Conservation (phyloP, 257 asterid genomes). For the Forsythia viridissima region DNA sequence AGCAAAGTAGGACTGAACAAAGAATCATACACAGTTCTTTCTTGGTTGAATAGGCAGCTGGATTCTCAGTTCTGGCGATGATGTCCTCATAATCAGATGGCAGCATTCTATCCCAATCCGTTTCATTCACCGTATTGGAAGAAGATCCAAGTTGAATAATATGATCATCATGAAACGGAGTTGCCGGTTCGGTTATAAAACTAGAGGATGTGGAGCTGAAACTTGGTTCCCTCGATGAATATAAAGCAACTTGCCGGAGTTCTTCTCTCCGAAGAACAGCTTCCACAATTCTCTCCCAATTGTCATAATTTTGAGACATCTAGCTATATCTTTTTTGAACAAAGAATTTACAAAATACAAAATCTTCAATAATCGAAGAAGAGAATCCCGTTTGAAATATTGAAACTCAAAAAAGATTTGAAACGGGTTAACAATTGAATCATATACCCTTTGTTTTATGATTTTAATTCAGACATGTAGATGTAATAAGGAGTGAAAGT, state of each 20-base stretch:
- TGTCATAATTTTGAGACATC: conserved; percentile 24
- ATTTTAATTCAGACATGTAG: no score
- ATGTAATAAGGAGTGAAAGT: no score
- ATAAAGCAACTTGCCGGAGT: conserved; percentile 13
- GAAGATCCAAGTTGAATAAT: neutral
- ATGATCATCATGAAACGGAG: neutral
- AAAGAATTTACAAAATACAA: no score
- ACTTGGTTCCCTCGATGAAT: neutral
- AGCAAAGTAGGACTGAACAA: conserved; percentile 38
- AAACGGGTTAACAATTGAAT: no score
- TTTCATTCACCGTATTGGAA: conserved; percentile 1
- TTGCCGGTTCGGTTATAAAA: conserved; percentile 17
- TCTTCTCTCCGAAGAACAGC: conserved; percentile 9
- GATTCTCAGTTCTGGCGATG: conserved; percentile 36
- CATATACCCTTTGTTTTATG: no score
- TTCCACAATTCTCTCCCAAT: conserved; percentile 25
- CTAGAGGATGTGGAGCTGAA: neutral
- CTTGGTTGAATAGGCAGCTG: conserved; percentile 30
- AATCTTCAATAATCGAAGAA: no score
- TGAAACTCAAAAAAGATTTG: no score
- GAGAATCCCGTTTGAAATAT: no score
- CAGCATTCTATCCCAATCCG: conserved; percentile 53
- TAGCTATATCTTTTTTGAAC: neutral
- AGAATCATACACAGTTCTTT: conserved; percentile 44
- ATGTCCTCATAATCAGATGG: conserved; percentile 42